phyloP scores from a whole-genome alignment of 192 early-diverging fungal species.

The Martensiomyces pterosporus region DNA sequence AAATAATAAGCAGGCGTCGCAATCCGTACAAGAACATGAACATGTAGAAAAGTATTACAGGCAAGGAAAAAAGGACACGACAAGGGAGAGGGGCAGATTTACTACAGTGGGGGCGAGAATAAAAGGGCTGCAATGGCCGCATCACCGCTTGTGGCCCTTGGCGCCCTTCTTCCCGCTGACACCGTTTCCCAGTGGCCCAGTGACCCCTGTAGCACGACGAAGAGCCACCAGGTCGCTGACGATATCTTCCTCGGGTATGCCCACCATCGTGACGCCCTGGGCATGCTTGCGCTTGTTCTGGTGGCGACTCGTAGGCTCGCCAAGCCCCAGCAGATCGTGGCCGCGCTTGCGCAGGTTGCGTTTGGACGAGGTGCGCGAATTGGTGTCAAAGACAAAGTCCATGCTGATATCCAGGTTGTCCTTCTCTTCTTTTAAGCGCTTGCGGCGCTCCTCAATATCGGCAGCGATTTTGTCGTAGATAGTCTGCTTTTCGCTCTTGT shows the following conservation, averaged over 20 bases:
- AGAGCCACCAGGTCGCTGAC: constrained; percentile 36
- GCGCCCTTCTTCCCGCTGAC: constrained; percentile 35
- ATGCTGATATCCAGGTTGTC: constrained; percentile 77
- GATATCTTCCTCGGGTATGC: constrained; percentile 42
- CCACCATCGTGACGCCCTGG: constrained; percentile 27
- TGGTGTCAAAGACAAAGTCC: constrained; percentile 42
- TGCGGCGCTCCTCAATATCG: constrained; percentile 71
- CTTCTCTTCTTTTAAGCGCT: constrained; percentile 76
- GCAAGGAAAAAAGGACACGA: too few relatives aligned
- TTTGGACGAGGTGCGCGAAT: constrained; percentile 43
- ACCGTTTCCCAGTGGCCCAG: constrained; percentile 24
- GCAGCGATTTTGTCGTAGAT: constrained; percentile 70
- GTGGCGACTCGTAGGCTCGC: constrained; percentile 16
- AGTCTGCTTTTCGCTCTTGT: constrained; percentile 64
- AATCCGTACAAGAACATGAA: too few relatives aligned
- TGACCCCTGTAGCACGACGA: constrained; percentile 42
- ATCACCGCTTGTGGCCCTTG: constrained; percentile 36
- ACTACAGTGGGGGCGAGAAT: too few relatives aligned
- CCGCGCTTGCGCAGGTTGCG: constrained; percentile 60
- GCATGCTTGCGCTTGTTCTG: constrained; percentile 47
- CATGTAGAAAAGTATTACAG: too few relatives aligned
- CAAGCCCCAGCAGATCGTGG: constrained; percentile 35
- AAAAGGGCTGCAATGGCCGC: too few relatives aligned
- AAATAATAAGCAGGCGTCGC: too few relatives aligned
- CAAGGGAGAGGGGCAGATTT: too few relatives aligned